Evolutionary conservation across 2,329 filamentous ascomycete species (phyloP), one percentile per base, ranked within the genome.

Genomic region (Stagonosporopsis chrysanthemi): DNA sequence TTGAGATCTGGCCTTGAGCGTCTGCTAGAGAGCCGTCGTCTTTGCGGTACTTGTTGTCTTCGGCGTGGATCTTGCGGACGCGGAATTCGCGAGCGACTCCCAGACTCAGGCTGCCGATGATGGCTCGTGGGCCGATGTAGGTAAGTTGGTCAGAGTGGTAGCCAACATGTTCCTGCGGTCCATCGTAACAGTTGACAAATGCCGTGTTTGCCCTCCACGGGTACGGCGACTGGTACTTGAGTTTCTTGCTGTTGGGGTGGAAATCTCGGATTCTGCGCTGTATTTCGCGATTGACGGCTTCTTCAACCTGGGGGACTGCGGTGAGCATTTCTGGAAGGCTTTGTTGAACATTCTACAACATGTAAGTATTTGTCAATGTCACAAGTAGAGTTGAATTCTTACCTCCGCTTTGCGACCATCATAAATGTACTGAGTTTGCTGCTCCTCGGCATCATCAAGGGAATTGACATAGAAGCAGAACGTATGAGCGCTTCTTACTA

Each of bases 31-130:
- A 62, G 29, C 72, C 68, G 49, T 78, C 65, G 15, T 72, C 75
- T 60, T 77, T 72, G 40, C 78, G 75, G 51, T 70, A 52, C 19
- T 72, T 63, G 28, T 86, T 84, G 51, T 83, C 84, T 51, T 78
- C 76, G 2, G 90, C 86, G 12, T 93, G 77, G 51, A 96, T 86
- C 33, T 87, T 85, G 23, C 94, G 88, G 0, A 98, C 90, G 6
- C 95, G 89, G 69, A 99, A 98, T 74, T 97, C 92, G 9, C 95
- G 85, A n/a, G 92, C 88, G 0, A 98, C 95, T 1, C 95, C 95
- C 0, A 99, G 82, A 35, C 91, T 96, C 6, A 99, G 79, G 44
- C 91, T 96, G 0, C 93, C 95, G 56, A 98, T 98, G 22, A 96
- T 83, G 6, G 94, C 86, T 7, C 90, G 87, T 0, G 95, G 95